These are phyloP conservation scores for Sclerotinia nivalis DNA, from an alignment of 2,329 filamentous ascomycete species.

Conservation along the genomic window DNA sequence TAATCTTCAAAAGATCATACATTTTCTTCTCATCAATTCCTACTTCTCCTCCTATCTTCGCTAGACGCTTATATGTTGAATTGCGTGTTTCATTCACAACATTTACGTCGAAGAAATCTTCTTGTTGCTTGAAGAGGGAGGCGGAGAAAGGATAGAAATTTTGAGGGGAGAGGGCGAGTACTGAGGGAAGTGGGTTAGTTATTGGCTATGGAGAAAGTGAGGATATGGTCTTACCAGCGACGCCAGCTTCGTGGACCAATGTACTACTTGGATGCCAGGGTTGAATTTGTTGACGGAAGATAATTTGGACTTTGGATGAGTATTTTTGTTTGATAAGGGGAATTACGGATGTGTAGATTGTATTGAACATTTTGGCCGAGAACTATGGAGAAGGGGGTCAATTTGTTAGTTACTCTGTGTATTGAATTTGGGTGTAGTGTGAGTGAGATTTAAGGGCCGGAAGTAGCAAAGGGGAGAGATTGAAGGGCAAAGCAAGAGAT, in stretches of 20 bases:
- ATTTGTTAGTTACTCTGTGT: not conserved
- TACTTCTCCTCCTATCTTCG: constrained; percentile 66
- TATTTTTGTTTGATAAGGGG: constrained; percentile 65
- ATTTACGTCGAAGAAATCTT: constrained; percentile 78
- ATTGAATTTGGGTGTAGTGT: not conserved
- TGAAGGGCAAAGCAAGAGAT: not conserved
- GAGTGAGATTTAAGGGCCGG: not conserved
- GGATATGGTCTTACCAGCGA: constrained; percentile 53
- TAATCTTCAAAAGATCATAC: constrained; percentile 67
- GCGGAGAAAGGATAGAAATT: constrained; percentile 80
- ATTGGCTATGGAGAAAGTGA: not conserved
- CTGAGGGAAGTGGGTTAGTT: not conserved
- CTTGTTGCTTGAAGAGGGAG: constrained; percentile 61
- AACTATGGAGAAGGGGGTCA: constrained; percentile 42
- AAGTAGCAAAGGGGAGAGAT: not conserved
- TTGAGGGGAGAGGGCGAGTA: constrained; percentile 45
- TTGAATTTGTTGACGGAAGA: constrained; percentile 91
- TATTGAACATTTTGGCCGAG: constrained; percentile 70
- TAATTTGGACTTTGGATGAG: constrained; percentile 61
- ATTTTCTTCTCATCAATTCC: constrained; percentile 72
- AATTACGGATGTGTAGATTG: constrained; percentile 65
- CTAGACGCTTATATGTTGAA: constrained; percentile 76
- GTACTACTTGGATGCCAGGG: constrained; percentile 92
- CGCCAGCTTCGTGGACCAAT: constrained; percentile 76
- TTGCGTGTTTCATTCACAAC: constrained; percentile 85